Conservation (phyloP, 805 yeast species). For the Saturnispora zaruensis region DNA sequence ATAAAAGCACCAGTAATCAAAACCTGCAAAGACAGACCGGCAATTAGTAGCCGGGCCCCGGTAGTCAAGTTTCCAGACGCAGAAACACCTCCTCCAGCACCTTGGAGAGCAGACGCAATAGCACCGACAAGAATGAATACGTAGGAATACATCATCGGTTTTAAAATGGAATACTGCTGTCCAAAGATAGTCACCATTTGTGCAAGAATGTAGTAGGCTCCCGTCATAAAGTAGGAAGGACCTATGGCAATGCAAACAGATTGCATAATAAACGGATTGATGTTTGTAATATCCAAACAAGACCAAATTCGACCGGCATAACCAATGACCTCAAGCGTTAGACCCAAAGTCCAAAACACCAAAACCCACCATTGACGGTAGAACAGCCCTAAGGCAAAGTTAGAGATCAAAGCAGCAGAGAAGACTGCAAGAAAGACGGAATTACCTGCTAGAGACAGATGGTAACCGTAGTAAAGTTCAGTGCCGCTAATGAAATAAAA, state of each 20-base stretch:
- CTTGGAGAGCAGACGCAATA: slow-evolving; percentile 27
- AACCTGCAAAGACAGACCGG: not conserved
- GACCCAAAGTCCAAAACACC: not conserved
- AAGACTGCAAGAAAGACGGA: not conserved
- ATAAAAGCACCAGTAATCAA: not conserved
- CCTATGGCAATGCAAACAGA: slow-evolving; percentile 57
- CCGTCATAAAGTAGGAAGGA: slow-evolving; percentile 73
- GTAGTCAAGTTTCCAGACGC: not conserved
- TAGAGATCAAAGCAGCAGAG: not conserved
- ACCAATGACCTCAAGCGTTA: slow-evolving; percentile 31
- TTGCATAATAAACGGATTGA: slow-evolving; percentile 44
- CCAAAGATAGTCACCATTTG: slow-evolving; percentile 54
- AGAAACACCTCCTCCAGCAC: not conserved
- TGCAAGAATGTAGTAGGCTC: slow-evolving; percentile 57
- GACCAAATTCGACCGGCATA: slow-evolving; percentile 48
- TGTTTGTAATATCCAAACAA: slow-evolving; percentile 24
- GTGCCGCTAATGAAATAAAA: not conserved
- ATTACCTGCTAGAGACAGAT: not conserved
- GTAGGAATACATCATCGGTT: slow-evolving; percentile 47
- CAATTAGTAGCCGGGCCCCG: not conserved
- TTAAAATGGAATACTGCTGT: slow-evolving; percentile 35
- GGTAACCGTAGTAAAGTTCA: not conserved
- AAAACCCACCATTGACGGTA: not conserved
- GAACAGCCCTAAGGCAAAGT: not conserved
- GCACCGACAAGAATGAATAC: slow-evolving; percentile 57